Conservation (phyloP, 2,329 filamentous ascomycete species). For the Verticillium klebahnii region DNA sequence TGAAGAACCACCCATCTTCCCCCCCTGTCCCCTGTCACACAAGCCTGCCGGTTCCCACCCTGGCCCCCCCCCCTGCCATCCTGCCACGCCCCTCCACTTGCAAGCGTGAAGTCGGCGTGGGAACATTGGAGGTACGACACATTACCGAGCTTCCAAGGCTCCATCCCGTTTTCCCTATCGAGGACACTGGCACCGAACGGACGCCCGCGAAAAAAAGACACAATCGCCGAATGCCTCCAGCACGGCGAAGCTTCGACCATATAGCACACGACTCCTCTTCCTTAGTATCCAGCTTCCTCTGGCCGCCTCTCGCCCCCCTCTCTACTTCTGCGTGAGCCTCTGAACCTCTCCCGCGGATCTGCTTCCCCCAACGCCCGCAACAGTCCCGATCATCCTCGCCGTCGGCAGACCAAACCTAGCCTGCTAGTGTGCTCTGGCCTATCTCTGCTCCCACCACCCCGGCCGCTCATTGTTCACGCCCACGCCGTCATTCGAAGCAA, state of each 20-base stretch:
- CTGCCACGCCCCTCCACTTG: neutral
- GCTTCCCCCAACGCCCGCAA: neutral
- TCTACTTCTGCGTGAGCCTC: neutral
- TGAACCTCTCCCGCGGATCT: neutral
- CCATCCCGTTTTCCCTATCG: neutral
- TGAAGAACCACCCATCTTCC: neutral
- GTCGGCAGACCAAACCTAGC: neutral
- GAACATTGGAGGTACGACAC: neutral
- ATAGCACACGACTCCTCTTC: neutral
- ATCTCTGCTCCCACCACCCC: neutral
- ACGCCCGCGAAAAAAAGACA: neutral
- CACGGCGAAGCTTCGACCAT: neutral
- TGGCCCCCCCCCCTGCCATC: conserved; percentile 1
- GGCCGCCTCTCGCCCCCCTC: neutral
- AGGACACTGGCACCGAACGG: neutral
- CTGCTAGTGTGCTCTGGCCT: neutral
- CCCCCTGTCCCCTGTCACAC: conserved; percentile 10
- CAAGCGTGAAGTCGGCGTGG: neutral
- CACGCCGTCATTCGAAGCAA: conserved; percentile 3
- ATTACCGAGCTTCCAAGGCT: neutral
- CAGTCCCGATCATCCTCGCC: neutral
- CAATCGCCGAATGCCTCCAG: neutral
- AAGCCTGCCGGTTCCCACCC: conserved; percentile 12
- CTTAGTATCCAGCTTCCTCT: neutral
- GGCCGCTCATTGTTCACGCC: neutral